Evolutionary conservation across 2,329 filamentous ascomycete species (phyloP), one percentile per base, ranked within the genome.

Genomic region (Colletotrichum sp.): DNA sequence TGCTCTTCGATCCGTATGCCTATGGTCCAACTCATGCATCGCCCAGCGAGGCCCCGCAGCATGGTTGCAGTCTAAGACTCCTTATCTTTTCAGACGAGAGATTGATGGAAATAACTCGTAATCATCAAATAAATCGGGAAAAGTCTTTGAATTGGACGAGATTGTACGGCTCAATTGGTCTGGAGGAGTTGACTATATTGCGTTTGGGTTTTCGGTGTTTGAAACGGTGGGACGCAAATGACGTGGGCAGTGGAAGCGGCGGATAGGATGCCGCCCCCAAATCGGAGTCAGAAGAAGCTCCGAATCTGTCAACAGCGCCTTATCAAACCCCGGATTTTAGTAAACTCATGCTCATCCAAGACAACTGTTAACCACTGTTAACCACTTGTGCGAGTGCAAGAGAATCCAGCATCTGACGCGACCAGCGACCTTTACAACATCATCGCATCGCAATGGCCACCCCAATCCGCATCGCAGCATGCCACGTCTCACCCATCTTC

Each of bases 401-500:
- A 61, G 18, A 61, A 7, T 0, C 8, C 52, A 15, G 5, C 1
- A 30, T 13, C 43, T 48, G 6, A 0, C 18, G 10, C 18, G 0
- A 1, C 43, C 5, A 22, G n/a, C 52, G 32, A 58, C 1, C 2
- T 22, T 5, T 22, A 16, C 18, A 5, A 0, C 16, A 36, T 16
- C n/a, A 6, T 48, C 1, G 3, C 6, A 4, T 22, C 22, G n/a
- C 32, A 27, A 66, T 70, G 32, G 48, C 73, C 8, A 67, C 69
- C 2, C 74, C 74, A 18, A 76, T 76, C 10, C 75, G 79, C n/a
- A 77, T 84, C 8, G 83, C 82, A 0, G 81, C 82, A 1, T 86
- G 85, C 66, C 86, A 87, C 73, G 81, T 79, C 8, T 79, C 86
- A 2, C 88, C 89, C 0, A 78, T 88, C 61, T 89, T 89, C 76